Evolutionary conservation across 148 eudicot species (phyloP).

Genomic region (Cornus florida): DNA sequence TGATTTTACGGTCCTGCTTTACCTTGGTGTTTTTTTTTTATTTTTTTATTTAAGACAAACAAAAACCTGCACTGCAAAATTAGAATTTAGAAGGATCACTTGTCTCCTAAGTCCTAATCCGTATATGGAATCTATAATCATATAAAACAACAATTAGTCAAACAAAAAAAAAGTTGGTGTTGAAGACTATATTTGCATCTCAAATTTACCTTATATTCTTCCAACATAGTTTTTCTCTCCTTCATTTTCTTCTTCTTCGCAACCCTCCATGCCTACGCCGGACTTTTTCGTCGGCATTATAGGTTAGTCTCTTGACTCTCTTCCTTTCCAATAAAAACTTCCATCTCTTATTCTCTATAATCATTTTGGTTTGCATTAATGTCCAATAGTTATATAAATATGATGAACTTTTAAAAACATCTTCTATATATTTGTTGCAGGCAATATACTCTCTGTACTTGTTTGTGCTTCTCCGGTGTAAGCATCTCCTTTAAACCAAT

Average conservation of each 20-base stretch:
- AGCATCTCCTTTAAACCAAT: neutral
- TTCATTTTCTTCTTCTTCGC: neutral
- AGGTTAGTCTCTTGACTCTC: neutral
- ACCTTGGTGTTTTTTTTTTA: too few species aligned
- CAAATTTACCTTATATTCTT: too few species aligned
- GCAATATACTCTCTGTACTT: conserved; percentile 11
- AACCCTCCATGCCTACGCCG: conserved; percentile 9
- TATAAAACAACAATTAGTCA: too few species aligned
- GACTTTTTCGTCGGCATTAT: conserved; percentile 17
- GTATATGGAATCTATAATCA: too few species aligned
- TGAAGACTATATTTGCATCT: too few species aligned
- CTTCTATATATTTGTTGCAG: neutral
- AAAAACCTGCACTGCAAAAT: too few species aligned
- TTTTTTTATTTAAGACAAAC: too few species aligned
- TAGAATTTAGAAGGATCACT: too few species aligned
- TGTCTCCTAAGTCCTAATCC: too few species aligned
- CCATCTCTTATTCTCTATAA: neutral
- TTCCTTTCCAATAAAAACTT: neutral
- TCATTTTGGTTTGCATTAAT: too few species aligned
- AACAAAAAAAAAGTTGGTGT: too few species aligned
- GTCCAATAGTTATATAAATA: neutral
- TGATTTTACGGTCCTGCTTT: too few species aligned
- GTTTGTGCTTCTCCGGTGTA: conserved; percentile 17
- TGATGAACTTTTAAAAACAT: neutral
- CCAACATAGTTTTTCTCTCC: neutral